Evolutionary conservation across 345 rosid species (phyloP).

Genomic region (Euphorbia tirucalli): DNA sequence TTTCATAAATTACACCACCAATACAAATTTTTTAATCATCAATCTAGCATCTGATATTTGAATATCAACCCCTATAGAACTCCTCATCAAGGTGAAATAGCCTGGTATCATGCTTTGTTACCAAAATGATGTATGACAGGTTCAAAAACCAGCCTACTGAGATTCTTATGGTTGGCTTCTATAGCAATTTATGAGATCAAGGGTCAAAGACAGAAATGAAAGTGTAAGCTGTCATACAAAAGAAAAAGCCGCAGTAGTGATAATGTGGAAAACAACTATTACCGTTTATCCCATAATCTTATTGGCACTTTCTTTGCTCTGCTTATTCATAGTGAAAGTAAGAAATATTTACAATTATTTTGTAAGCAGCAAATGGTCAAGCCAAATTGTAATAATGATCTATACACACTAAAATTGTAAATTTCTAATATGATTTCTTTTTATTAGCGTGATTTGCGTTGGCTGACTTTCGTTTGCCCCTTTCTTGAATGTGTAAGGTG

Average conservation of each 20-base stretch:
- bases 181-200: too few species aligned
- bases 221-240: neutral
- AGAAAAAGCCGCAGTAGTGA: neutral
- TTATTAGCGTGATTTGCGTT: neutral
- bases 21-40: too few species aligned
- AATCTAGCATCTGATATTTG: too few species aligned
- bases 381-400: neutral
- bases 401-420: neutral
- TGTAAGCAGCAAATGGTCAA: neutral
- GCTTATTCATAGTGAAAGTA: neutral
- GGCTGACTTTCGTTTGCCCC: conserved; percentile 11
- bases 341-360: neutral
- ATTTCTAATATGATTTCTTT: conserved; percentile 6
- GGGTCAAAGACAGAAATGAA: too few species aligned
- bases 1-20: too few species aligned
- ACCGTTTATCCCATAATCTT: neutral
- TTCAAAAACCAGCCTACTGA: too few species aligned
- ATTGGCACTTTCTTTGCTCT: neutral
- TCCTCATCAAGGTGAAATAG: too few species aligned
- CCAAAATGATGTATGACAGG: too few species aligned
- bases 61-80: too few species aligned
- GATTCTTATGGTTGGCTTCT: too few species aligned
- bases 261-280: neutral
- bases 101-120: too few species aligned
- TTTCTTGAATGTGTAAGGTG: conserved; percentile 44